Percentiles rank a stretch among this genome's conserved stretches.
Conservation (phyloP, 1,139 yeast genomes). For the Candida sojae region DNA sequence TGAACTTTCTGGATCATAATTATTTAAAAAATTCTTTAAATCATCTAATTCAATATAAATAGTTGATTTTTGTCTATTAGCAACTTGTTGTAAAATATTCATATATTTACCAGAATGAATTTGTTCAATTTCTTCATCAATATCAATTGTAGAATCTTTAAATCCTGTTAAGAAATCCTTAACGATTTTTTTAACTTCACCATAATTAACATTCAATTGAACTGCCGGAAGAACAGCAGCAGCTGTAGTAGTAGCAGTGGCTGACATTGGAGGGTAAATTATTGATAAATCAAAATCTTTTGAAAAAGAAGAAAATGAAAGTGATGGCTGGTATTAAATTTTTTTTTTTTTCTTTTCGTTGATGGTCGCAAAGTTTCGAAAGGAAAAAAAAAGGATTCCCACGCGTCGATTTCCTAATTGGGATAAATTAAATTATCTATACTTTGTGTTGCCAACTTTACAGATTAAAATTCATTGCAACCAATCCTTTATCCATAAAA, state of each 20-base stretch:
- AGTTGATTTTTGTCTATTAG: slow-evolving; percentile 77
- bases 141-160: slow-evolving; percentile 39
- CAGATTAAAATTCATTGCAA: background rate
- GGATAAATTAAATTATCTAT: slow-evolving; percentile 7
- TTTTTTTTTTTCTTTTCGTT: background rate
- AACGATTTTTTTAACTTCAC: slow-evolving; percentile 51
- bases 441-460: background rate
- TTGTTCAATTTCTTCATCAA: slow-evolving; percentile 16
- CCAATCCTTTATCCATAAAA: background rate
- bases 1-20: slow-evolving; percentile 23
- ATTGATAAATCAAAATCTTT: background rate
- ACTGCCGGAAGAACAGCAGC: slow-evolving; percentile 52
- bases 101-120: slow-evolving; percentile 56
- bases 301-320: background rate
- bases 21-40: slow-evolving; percentile 63
- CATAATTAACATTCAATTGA: slow-evolving; percentile 64
- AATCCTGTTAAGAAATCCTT: slow-evolving; percentile 62
- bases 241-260: slow-evolving; percentile 31
- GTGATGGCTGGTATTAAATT: background rate
- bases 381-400: background rate
- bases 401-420: slow-evolving; percentile 11
- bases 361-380: background rate
- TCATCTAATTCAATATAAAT: slow-evolving; percentile 83
- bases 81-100: slow-evolving; percentile 72
- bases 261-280: slow-evolving; percentile 21